Base-by-base conservation (phyloP, 164 flowering plant genomes). In the Kingdonia uniflora region DNA sequence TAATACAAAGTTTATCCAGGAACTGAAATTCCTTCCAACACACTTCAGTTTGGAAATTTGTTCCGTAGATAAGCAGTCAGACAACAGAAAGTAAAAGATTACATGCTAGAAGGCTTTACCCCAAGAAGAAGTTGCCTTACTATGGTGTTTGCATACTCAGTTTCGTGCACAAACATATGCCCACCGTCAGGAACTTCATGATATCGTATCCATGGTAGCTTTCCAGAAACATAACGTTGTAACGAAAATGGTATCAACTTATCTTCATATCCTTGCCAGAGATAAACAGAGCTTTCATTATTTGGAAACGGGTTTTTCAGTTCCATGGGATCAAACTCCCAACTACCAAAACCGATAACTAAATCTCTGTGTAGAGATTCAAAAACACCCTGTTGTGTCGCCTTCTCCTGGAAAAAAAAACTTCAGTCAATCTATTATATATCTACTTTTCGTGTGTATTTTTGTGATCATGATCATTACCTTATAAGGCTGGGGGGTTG, bases 201-300 rank as follows among this genome's bases (percentile, higher is more conserved):
- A 61, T 83, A 86, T 11, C 64, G 66, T 64, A 86, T 74, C 86
- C 91, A 86, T 4, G 91, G 79, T 24, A 81, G 80, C 52, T 62
- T 60, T 37, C 61, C 63, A 11, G 79, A 73, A 26, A 81, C 69
- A 62, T 69, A 75, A 14, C 80, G 84, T 52, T 74, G 82, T 42
- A 76, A 62, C 11, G 48, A 19, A 33, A 68, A 71, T 15, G 83
- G 85, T 22, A 86, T 88, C 11, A 86, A 20, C 19, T 24, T 1
- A 38, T 86, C 95, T 15, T 80, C 80, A 61, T 68, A 76, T 12
- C 95, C 91, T 0, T 81, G 91, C 95, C 91, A 86, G 16, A 84
- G 13, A 62, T 84, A 85, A 22, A 87, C 85, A 1, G 85, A 77
- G 24, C 85, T 80, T 52, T 78, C 79, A 55, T 69, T 68, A 39